phyloP scores from a whole-genome alignment of 306 rosid species.

The Prosopis cineraria region DNA sequence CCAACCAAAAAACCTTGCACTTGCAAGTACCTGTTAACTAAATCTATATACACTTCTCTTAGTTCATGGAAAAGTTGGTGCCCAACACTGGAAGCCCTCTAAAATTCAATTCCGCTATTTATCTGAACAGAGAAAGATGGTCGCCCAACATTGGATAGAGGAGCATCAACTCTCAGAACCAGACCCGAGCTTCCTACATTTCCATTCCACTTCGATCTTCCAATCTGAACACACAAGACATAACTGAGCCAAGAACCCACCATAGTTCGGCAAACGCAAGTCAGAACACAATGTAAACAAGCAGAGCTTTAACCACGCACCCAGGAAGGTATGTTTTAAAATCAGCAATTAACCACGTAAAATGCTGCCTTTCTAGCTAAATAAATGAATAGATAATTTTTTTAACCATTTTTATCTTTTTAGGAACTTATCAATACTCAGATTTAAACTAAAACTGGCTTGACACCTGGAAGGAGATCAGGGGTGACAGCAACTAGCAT shows the following conservation, averaged over 20 bases:
- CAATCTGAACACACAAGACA: conserved; percentile 55
- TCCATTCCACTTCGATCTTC: conserved; percentile 98
- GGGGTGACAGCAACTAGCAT: not conserved
- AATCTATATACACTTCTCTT: conserved; percentile 62
- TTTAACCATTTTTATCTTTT: not conserved
- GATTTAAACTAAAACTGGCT: not conserved
- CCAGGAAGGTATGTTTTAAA: not conserved
- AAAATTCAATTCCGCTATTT: conserved; percentile 89
- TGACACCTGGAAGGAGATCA: not conserved
- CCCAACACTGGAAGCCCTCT: conserved; percentile 30
- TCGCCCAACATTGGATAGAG: conserved; percentile 64
- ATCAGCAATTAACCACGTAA: not conserved
- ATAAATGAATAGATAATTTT: not conserved
- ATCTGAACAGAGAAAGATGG: conserved; percentile 83
- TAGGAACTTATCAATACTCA: not conserved
- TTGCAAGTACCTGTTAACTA: conserved; percentile 28
- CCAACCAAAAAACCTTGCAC: not conserved
- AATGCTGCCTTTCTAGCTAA: not conserved
- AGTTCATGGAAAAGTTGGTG: conserved; percentile 30
- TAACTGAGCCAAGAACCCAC: not conserved
- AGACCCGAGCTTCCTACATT: conserved; percentile 86
- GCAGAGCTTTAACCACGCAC: too few relatives aligned
- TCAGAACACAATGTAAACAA: not conserved
- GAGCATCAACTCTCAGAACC: conserved; percentile 80
- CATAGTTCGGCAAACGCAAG: not conserved